Conservation (phyloP, 805 yeast species). For the Pichia nanzhaoensis region DNA sequence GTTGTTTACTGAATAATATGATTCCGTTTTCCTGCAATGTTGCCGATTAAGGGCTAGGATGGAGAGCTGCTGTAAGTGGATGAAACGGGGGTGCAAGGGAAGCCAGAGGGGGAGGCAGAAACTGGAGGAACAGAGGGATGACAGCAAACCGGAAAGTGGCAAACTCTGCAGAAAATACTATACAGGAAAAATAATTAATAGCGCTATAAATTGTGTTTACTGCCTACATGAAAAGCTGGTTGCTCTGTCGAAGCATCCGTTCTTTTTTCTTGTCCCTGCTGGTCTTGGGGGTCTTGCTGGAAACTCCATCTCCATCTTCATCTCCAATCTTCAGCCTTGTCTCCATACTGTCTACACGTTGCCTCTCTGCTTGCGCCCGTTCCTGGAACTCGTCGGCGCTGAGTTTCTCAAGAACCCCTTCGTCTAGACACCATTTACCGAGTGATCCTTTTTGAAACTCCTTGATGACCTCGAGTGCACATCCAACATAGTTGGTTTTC, state of each 20-base stretch:
- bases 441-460: constrained; percentile 53
- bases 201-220: neutral
- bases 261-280: neutral
- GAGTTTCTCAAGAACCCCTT: constrained; percentile 6
- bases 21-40: neutral
- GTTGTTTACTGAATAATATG: neutral
- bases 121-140: neutral
- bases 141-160: too few species aligned
- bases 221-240: neutral
- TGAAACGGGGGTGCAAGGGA: neutral
- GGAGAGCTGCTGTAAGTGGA: neutral
- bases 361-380: constrained; percentile 13
- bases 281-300: neutral
- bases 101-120: neutral
- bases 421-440: constrained; percentile 29
- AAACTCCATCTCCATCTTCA: neutral
- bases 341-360: constrained; percentile 10
- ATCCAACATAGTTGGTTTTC: constrained; percentile 46
- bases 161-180: neutral
- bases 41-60: too few species aligned
- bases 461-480: constrained; percentile 59
- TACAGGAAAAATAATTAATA: too few species aligned
- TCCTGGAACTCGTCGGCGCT: constrained; percentile 10
- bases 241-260: constrained; percentile 2
- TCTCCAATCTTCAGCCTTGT: constrained; percentile 2